Evolutionary conservation across 495 filamentous ascomycete species (phyloP).

Genomic region (Hyaloscypha finlandica): DNA sequence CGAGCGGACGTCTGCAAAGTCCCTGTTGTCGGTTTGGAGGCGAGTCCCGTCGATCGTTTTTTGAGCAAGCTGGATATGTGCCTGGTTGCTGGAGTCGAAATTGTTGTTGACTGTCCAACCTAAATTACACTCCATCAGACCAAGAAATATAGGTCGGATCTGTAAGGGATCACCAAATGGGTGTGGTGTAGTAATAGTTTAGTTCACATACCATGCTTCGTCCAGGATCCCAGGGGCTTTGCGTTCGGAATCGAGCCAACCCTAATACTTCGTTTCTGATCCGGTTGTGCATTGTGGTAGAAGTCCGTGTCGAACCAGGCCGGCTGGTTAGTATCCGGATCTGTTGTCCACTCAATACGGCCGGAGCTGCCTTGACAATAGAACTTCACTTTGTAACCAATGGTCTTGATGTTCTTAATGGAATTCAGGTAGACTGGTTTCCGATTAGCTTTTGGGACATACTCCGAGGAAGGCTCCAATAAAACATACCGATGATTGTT

Average conservation of each 20-base stretch:
- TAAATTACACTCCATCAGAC: conserved; percentile 6
- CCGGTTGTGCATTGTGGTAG: conserved; percentile 14
- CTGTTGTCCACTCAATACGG: background rate
- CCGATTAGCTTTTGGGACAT: conserved; percentile 4
- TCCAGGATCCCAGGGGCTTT: conserved; percentile 8
- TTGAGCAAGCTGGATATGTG: conserved; percentile 10
- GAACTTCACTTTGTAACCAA: conserved; percentile 5
- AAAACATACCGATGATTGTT: conserved; percentile 10
- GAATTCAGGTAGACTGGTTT: conserved; percentile 6
- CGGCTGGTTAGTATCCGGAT: conserved; percentile 7
- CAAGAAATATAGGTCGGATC: conserved; percentile 10
- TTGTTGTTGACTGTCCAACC: conserved; percentile 9
- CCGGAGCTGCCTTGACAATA: conserved; percentile 9
- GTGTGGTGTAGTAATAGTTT: background rate
- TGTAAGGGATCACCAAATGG: conserved; percentile 4
- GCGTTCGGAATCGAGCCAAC: conserved; percentile 1
- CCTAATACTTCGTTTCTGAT: background rate
- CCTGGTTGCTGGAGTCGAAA: conserved; percentile 14
- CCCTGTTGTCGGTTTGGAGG: conserved; percentile 5
- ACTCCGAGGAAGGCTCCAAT: conserved; percentile 6
- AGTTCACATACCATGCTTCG: conserved; percentile 11
- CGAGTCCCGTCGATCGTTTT: background rate
- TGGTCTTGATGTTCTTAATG: conserved; percentile 5
- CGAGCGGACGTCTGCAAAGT: background rate
- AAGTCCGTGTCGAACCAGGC: conserved; percentile 9